phyloP scores from a whole-genome alignment of 1,139 yeast genomes.

The Geotrichum candidum region DNA sequence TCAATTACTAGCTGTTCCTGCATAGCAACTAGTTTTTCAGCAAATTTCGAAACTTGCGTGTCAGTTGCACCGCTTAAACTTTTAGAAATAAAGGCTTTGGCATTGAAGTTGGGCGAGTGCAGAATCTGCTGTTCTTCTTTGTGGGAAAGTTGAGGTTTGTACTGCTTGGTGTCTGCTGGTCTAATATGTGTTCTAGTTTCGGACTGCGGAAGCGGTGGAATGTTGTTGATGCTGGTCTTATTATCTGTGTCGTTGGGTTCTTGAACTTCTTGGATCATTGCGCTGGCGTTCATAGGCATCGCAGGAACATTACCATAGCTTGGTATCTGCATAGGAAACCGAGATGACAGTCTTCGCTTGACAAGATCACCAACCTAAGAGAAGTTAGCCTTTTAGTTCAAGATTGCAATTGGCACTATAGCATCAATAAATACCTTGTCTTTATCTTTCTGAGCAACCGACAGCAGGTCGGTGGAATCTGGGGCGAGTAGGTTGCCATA shows the following conservation, averaged over 20 bases:
- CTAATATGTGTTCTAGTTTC: not conserved
- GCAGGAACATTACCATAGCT: conserved; percentile 23
- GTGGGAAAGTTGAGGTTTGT: not conserved
- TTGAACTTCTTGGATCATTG: conserved; percentile 24
- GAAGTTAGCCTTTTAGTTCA: not conserved
- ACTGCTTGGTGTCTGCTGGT: not conserved
- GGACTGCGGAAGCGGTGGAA: conserved; percentile 6
- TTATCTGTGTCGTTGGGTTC: not conserved
- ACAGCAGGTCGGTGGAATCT: conserved; percentile 20
- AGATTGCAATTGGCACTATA: not conserved
- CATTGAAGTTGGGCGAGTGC: conserved; percentile 32
- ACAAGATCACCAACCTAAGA: conserved; percentile 18
- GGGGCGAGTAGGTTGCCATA: conserved; percentile 22
- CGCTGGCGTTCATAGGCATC: conserved; percentile 26
- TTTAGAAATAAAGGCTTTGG: conserved; percentile 47
- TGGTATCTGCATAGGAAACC: conserved; percentile 18
- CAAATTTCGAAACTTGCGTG: conserved; percentile 65
- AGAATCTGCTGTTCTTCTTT: conserved; percentile 14
- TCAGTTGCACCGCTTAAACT: conserved; percentile 64
- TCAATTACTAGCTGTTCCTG: conserved; percentile 54
- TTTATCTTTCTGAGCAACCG: conserved; percentile 19
- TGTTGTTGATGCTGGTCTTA: not conserved
- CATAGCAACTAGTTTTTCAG: conserved; percentile 50
- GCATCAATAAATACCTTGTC: conserved; percentile 20
- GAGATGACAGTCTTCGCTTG: conserved; percentile 16